Evolutionary conservation across 495 filamentous ascomycete genomes (phyloP).

Genomic region (Paragyromitra xinjiangensis): DNA sequence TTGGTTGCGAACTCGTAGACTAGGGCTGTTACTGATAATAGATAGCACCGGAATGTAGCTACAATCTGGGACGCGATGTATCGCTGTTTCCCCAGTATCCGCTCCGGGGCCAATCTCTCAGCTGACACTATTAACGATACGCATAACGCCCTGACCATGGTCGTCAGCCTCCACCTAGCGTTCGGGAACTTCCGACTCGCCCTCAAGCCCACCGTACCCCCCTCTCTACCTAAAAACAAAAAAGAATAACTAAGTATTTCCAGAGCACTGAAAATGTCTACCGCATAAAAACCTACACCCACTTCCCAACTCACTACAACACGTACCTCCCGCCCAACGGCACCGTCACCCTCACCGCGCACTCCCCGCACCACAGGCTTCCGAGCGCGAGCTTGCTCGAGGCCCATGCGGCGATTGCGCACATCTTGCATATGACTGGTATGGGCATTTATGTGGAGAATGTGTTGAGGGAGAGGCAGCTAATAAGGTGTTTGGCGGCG

Average conservation of each 20-base stretch:
- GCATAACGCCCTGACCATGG: too few species aligned
- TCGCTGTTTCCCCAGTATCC: too few species aligned
- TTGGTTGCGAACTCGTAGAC: constrained; percentile 1
- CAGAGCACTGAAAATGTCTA: constrained; percentile 16
- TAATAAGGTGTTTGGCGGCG: background rate
- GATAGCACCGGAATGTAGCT: too few species aligned
- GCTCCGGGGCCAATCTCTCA: too few species aligned
- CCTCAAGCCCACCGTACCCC: constrained; percentile 1
- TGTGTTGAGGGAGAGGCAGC: too few species aligned
- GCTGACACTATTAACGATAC: too few species aligned
- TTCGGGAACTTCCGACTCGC: constrained; percentile 1
- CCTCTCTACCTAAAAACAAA: background rate
- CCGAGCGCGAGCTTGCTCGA: constrained; percentile 4
- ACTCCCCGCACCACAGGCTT: background rate
- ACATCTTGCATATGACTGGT: background rate
- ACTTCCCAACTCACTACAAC: constrained; percentile 4
- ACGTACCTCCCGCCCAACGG: background rate
- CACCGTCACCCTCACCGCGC: background rate
- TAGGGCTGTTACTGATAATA: background rate
- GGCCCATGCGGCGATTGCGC: constrained; percentile 7
- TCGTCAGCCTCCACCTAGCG: background rate
- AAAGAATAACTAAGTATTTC: background rate
- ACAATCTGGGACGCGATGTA: too few species aligned
- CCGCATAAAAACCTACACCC: constrained; percentile 6
- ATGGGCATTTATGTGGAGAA: too few species aligned